These are phyloP conservation scores for Breviolum minutum DNA, from an alignment of 73 alveolate genomes.

Conservation along the genomic window DNA sequence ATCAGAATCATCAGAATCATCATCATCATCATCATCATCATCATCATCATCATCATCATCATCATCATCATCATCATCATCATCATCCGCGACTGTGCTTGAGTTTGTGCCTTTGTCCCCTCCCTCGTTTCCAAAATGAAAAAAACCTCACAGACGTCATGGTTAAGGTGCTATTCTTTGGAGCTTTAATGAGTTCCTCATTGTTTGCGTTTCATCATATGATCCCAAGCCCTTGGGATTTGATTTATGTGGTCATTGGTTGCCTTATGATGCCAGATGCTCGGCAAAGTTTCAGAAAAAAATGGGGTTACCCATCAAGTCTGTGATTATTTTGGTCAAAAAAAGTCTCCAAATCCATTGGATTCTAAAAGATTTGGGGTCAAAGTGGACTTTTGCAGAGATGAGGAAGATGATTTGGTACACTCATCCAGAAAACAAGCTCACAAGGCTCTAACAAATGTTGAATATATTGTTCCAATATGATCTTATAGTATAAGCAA, in stretches of 20 bases:
- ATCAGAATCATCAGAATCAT: too few relatives aligned
- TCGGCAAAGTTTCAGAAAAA: not conserved
- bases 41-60: not conserved
- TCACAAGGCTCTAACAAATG: too few relatives aligned
- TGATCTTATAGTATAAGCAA: too few relatives aligned
- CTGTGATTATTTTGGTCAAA: not conserved
- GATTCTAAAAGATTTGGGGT: not conserved
- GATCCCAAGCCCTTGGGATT: constrained; percentile 83
- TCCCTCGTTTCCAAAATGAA: not conserved
- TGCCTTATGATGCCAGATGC: constrained; percentile 66
- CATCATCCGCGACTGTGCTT: not conserved
- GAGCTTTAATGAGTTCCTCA: constrained; percentile 51
- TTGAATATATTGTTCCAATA: too few relatives aligned
- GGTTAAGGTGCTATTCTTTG: constrained; percentile 38
- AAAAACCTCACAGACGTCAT: not conserved
- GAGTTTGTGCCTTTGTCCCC: not conserved
- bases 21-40: not conserved
- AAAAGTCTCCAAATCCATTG: not conserved
- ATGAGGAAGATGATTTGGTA: too few relatives aligned
- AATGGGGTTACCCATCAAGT: not conserved
- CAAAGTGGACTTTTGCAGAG: not conserved
- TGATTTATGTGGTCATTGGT: constrained; percentile 73
- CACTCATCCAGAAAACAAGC: too few relatives aligned
- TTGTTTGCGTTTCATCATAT: constrained; percentile 68
- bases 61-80: not conserved